A percentile compares a stretch with the other conserved stretches of the same genome.
These are phyloP conservation scores for Tulasnella sp. DNA, from an alignment of 768 basidiomycete genomes.

Conservation along the genomic window DNA sequence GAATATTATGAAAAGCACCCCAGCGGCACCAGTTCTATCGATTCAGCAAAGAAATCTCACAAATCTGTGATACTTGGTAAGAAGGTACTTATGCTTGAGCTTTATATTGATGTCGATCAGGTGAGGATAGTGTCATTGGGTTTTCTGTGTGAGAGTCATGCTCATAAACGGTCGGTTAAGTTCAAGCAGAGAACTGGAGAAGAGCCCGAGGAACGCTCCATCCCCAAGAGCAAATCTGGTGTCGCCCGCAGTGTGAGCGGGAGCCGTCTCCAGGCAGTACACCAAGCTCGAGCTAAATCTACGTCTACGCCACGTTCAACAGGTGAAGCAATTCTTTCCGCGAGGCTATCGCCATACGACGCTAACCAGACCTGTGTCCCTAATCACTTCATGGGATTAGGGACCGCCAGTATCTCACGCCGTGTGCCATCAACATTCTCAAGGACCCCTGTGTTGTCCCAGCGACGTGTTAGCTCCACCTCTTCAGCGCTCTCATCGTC, in stretches of 20 bases:
- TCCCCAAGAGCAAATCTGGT: not conserved
- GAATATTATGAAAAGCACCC: not conserved
- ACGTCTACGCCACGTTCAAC: not conserved
- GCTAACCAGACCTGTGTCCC: no score
- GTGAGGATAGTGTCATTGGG: not conserved
- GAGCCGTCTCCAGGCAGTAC: not conserved
- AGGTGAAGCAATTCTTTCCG: not conserved
- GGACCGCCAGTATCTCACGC: not conserved
- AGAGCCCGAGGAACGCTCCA: not conserved
- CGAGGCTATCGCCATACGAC: no score
- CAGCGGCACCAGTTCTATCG: not conserved
- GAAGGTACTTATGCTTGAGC: not conserved
- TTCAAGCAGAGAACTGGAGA: not conserved
- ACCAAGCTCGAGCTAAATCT: not conserved
- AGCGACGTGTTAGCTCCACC: not conserved
- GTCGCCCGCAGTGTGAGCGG: not conserved
- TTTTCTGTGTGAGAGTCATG: not conserved
- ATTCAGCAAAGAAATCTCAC: not conserved
- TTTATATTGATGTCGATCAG: not conserved
- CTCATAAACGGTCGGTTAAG: not conserved
- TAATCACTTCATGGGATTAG: not conserved
- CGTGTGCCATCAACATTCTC: not conserved
- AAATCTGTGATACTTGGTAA: not conserved
- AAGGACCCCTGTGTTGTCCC: not conserved
- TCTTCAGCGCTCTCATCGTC: not conserved